Percentiles rank a stretch among this genome's conserved stretches.
phyloP scores from a whole-genome alignment of 148 eudicot genomes.

The Silene latifolia region DNA sequence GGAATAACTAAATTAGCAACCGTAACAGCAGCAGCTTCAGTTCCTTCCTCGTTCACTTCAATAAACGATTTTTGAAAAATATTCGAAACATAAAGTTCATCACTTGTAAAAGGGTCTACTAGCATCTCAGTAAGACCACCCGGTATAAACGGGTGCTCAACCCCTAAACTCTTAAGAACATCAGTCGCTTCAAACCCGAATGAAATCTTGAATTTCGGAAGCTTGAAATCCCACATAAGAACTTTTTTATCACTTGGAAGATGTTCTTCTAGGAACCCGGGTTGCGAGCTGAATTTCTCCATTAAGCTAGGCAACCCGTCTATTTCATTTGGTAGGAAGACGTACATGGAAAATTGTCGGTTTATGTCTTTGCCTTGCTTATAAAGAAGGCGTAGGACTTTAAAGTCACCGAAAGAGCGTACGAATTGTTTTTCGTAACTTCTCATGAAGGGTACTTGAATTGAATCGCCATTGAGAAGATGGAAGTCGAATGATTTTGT shows the following conservation, averaged over 20 bases:
- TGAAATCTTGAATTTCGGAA: constrained; percentile 64
- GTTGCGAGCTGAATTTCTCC: constrained; percentile 40
- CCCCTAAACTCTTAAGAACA: constrained; percentile 50
- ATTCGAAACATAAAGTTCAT: constrained; percentile 47
- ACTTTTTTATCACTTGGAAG: constrained; percentile 36
- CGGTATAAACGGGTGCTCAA: constrained; percentile 40
- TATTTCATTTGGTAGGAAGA: constrained; percentile 66
- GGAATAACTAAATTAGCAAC: neutral
- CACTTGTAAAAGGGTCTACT: neutral
- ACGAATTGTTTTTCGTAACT: constrained; percentile 51
- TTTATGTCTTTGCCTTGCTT: constrained; percentile 52
- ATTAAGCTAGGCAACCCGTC: constrained; percentile 57
- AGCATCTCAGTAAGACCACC: neutral
- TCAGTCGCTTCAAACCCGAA: constrained; percentile 71
- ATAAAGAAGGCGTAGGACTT: constrained; percentile 66
- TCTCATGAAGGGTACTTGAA: constrained; percentile 72
- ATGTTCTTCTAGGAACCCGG: constrained; percentile 53
- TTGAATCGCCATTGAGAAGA: constrained; percentile 52
- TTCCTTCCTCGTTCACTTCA: constrained; percentile 82
- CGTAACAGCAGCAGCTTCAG: constrained; percentile 49
- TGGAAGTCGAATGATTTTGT: constrained; percentile 58
- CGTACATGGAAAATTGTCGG: constrained; percentile 69
- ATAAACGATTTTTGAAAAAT: no score
- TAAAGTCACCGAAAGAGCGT: constrained; percentile 46
- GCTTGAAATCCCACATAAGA: constrained; percentile 45